Base-by-base conservation (phyloP, 768 basidiomycete species). In the Gymnopilus dilepis region DNA sequence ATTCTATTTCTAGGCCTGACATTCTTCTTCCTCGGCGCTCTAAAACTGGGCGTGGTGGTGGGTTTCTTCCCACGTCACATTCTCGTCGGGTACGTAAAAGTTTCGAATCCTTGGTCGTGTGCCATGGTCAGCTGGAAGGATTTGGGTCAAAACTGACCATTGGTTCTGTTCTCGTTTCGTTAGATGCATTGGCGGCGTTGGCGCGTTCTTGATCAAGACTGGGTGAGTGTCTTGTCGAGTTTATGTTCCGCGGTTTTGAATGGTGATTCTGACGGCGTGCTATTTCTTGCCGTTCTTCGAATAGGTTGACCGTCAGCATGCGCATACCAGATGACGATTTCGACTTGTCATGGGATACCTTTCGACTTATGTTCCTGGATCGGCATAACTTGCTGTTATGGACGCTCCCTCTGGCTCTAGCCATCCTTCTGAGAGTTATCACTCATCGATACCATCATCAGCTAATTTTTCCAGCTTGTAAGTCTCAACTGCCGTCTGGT, bases 31-130 rank as follows among this genome's bases (percentile, higher is more conserved):
- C 83, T 98, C 19, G 95, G 95, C 13, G 85, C 84, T 15, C 86
- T 96, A 65, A 87, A 86, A 45, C 82, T 98, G 12, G 97, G 97
- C 2, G 82, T 86, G 6, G 76, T 99, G 8, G 89, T 97, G 34
- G 95, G 95, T 0, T 99, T 99, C 77, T 98, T 99, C 77, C 97
- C 97, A 17, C 82, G 97, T 13, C 95, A 97, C 70, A 97, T 98
- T 70, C 84, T 98, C 28, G 93, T 99, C n/a, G 96, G 96, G 85
- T 92, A 69, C 64, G 86, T 74, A 41, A 54, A 38, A 11, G 15
- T 28, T 52, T 19, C 42, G 21, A 6, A 26, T 31, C 34, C 19
- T 17, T 48, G 40, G 34, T 60, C 54, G 24, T 45, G 56, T 56
- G 56, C 42, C 53, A 34, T 56, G 52, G 38, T 65, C 54, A 60